A percentile compares a stretch with the other conserved stretches of the same genome.
Evolutionary conservation across 805 yeast genomes (phyloP).

Genomic region (Pichia rugopelliculosa): DNA sequence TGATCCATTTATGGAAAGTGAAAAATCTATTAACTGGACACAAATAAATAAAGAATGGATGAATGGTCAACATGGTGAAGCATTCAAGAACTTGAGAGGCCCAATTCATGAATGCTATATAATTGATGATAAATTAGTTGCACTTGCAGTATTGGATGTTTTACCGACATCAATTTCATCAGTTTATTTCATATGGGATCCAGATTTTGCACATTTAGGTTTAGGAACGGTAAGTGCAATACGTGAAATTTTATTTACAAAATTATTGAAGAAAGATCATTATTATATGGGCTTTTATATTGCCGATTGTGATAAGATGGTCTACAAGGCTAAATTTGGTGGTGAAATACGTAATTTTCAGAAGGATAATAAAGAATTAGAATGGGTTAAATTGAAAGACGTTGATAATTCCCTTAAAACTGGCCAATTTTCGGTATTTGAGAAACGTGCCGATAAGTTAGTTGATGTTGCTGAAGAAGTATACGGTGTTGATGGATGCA

Average conservation of each 20-base stretch:
- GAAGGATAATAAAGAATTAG: conserved; percentile 1
- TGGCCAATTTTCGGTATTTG: conserved; percentile 8
- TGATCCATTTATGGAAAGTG: conserved; percentile 43
- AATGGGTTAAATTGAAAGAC: conserved; percentile 13
- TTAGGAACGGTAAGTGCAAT: conserved; percentile 75
- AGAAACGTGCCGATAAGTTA: not conserved
- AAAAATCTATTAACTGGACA: conserved; percentile 32
- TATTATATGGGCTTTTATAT: conserved; percentile 80
- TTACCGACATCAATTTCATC: conserved; percentile 73
- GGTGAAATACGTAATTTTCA: conserved; percentile 60
- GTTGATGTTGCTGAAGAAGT: conserved; percentile 29
- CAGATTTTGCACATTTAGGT: conserved; percentile 60
- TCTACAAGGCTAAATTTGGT: conserved; percentile 70
- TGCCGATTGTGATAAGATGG: conserved; percentile 75
- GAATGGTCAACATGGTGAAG: conserved; percentile 10
- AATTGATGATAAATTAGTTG: conserved; percentile 50
- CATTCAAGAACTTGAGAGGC: conserved; percentile 33
- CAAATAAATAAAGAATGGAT: conserved; percentile 35
- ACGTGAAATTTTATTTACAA: conserved; percentile 54
- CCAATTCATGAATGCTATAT: conserved; percentile 71
- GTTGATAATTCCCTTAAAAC: conserved; percentile 7
- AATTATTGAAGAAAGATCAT: conserved; percentile 40
- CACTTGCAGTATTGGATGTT: conserved; percentile 70
- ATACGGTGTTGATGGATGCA: conserved; percentile 32
- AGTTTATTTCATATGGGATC: conserved; percentile 85